phyloP scores from a whole-genome alignment of 1,284 basidiomycete species.

The Veloboletus limbatus region DNA sequence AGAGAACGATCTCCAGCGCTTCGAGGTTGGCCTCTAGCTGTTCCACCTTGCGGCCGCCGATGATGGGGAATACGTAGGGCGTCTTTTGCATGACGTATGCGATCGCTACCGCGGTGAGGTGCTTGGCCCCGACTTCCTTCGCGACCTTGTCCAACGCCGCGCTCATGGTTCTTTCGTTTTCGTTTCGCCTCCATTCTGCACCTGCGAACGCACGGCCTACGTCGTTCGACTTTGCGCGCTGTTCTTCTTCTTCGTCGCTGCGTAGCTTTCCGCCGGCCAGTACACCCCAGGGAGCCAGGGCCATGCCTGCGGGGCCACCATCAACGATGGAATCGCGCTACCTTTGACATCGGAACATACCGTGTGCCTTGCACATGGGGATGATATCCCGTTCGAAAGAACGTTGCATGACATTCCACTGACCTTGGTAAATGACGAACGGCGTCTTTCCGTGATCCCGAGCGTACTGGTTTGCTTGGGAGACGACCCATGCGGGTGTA shows the following conservation, averaged over 20 bases:
- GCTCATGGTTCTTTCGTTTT: not conserved
- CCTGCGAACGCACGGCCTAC: not conserved
- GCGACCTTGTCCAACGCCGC: slow-evolving; percentile 1
- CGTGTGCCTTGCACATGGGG: slow-evolving; percentile 45
- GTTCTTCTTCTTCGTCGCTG: slow-evolving; percentile 11
- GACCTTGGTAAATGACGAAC: slow-evolving; percentile 58
- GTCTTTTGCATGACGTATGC: slow-evolving; percentile 49
- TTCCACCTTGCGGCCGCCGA: slow-evolving; percentile 51
- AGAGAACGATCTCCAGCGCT: slow-evolving; percentile 44
- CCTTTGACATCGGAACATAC: slow-evolving; percentile 37
- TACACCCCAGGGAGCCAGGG: slow-evolving; percentile 7
- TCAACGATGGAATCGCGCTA: too few species aligned
- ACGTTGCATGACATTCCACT: slow-evolving; percentile 48
- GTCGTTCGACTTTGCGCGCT: slow-evolving; percentile 4
- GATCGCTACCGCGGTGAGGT: slow-evolving; percentile 37
- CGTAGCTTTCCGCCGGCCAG: slow-evolving; percentile 8
- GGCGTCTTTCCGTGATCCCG: slow-evolving; percentile 44
- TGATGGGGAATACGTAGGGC: slow-evolving; percentile 48
- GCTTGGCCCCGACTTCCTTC: slow-evolving; percentile 2
- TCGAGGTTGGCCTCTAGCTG: slow-evolving; percentile 48
- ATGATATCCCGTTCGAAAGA: slow-evolving; percentile 62
- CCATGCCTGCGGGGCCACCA: slow-evolving; percentile 2
- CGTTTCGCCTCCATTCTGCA: slow-evolving; percentile 2
- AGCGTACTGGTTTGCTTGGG: slow-evolving; percentile 53
- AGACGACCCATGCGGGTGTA: slow-evolving; percentile 52